Conservation (phyloP, 1,284 basidiomycete genomes). For the Heterobasidion occidentale region DNA sequence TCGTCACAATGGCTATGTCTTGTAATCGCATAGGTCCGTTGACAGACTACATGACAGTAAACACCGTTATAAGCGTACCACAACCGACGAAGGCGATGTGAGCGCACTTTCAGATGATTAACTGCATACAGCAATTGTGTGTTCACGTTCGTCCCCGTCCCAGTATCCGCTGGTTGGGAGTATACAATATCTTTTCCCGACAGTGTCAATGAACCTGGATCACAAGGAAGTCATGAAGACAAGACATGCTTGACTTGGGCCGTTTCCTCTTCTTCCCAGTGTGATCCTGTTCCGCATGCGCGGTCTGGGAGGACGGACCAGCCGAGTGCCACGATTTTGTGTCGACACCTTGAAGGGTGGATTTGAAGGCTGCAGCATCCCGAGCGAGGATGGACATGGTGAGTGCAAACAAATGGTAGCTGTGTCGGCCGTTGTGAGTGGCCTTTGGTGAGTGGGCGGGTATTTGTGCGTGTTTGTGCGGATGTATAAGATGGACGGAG, state of each 20-base stretch:
- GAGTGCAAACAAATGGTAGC: background rate
- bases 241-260: constrained; percentile 53
- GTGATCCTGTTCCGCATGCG: constrained; percentile 20
- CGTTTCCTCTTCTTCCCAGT: constrained; percentile 52
- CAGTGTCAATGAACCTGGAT: constrained; percentile 13
- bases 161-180: constrained; percentile 81
- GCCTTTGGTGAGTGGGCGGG: background rate
- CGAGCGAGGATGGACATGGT: constrained; percentile 56
- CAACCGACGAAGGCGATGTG: background rate
- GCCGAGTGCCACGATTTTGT: constrained; percentile 69
- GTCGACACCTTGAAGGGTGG: constrained; percentile 51
- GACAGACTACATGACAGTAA: constrained; percentile 38
- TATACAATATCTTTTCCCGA: constrained; percentile 53
- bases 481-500: background rate
- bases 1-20: constrained; percentile 76
- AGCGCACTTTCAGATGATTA: constrained; percentile 59
- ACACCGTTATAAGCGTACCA: background rate
- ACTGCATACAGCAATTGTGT: constrained; percentile 85
- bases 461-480: constrained; percentile 4
- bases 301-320: constrained; percentile 24
- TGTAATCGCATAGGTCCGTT: constrained; percentile 79
- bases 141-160: constrained; percentile 74
- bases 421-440: background rate
- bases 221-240: constrained; percentile 13
- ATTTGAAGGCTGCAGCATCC: constrained; percentile 64